Evolutionary conservation across 441 rosid genomes (phyloP), one percentile per base, ranked within the genome.

Genomic region (Brassica hybrid): DNA sequence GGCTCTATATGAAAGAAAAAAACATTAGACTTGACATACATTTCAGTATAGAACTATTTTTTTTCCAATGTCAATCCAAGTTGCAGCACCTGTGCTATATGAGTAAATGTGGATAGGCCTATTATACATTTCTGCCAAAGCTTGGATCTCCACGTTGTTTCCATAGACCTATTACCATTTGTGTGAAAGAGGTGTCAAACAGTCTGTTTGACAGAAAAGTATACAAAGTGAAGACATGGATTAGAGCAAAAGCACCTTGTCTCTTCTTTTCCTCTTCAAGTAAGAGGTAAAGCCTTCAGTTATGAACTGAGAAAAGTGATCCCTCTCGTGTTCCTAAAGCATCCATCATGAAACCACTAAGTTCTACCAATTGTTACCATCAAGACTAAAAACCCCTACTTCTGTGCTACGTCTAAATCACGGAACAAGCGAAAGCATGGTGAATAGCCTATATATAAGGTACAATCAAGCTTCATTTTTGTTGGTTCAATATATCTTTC

Each of bases 251-350:
- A n/a, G 71, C 60, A 94, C 99, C 99, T 94, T 94, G 80, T 96
- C 96, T 84, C 97, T 91, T 86, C 97, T 91, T 83, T 96, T 96
- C 91, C 99, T n/a, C 85, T 90, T 91, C 80, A 97, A 91, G 80
- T 96, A 96, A 71, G 93, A 90, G 50, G 91, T 89, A 84, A 92
- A 91, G 45, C 97, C 93, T 87, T 96, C 99, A 0, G 99, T 96
- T 69, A 96, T 89, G 79, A 96, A 96, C 76, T 92, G 97, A 59
- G 98, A 96, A 79, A 91, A 94, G 87, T 96, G 99, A 77, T 94
- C 97, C 83, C 98, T 90, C 83, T 96, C 98, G 58, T 76, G 88
- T 81, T 94, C 99, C 97, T 96, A 83, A 69, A 81, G 56, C 48
- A 75, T 60, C 60, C 60, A 74, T 56, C 10, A 21, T 56, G 23